Percentiles rank a stretch among this genome's conserved stretches.
These are phyloP conservation scores for Bruguiera gymnorhiza DNA, from an alignment of 345 rosid species.

Conservation along the genomic window DNA sequence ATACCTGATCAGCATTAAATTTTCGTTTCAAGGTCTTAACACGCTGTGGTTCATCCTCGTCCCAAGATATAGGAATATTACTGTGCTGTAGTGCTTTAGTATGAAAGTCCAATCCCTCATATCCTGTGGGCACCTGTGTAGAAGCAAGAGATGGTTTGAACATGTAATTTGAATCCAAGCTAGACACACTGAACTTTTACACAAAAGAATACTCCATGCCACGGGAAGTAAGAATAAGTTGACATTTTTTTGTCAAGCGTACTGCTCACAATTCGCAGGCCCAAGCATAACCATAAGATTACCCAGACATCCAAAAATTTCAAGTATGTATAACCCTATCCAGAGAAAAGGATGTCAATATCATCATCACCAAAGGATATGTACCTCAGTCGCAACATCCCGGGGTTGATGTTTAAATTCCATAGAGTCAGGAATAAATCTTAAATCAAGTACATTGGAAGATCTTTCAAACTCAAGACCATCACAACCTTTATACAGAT, in stretches of 20 bases:
- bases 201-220: too few species aligned
- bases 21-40: slow-evolving; percentile 67
- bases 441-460: slow-evolving; percentile 84
- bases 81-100: slow-evolving; percentile 85
- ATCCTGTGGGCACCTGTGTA: slow-evolving; percentile 64
- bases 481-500: slow-evolving; percentile 75
- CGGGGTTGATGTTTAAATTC: slow-evolving; percentile 87
- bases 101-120: slow-evolving; percentile 70
- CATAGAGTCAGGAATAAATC: slow-evolving; percentile 89
- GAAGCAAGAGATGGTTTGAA: neutral
- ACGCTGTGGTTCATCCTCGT: slow-evolving; percentile 94
- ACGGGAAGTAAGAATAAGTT: too few species aligned
- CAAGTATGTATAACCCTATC: too few species aligned
- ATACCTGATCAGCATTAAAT: slow-evolving; percentile 77
- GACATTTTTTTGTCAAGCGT: too few species aligned
- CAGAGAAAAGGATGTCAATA: neutral
- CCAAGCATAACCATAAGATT: too few species aligned
- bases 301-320: too few species aligned
- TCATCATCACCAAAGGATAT: neutral
- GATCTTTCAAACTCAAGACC: slow-evolving; percentile 90
- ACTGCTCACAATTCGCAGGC: too few species aligned
- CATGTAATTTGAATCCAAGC: neutral
- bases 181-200: too few species aligned
- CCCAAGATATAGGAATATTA: slow-evolving; percentile 77
- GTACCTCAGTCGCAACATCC: slow-evolving; percentile 83